Evolutionary conservation across 345 rosid genomes (phyloP), one percentile per base, ranked within the genome.

Genomic region (Eucalyptus tenuipes): DNA sequence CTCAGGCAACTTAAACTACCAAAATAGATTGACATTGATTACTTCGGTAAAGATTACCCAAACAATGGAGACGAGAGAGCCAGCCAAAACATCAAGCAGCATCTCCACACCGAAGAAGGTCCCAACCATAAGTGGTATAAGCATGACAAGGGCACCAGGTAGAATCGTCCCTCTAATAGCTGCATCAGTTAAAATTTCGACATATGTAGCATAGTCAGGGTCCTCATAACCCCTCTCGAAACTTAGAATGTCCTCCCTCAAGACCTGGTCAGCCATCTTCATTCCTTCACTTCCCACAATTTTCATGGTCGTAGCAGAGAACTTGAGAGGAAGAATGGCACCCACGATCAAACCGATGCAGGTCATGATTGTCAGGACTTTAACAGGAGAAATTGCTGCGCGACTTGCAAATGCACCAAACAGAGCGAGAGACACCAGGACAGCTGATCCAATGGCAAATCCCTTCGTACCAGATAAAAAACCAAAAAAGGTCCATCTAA

Each of bases 231-330:
- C 94, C 80, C 90, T 92, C 92, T 90, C 86, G 64, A 92, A 90
- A 12, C 89, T 90, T 37, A 91, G 88, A 68, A 88, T 91, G 66
- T 87, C 86, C 87, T 92, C 91, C 92, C 90, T 89, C 49, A 92
- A 88, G 40, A 90, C 92, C 52, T 89, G 91, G 89, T 90, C 89
- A 87, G 89, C 92, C 92, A 92, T 91, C 86, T 89, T 89, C 44
- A 91, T 18, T 45, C 92, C 94, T 84, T 90, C 90, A 53, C 92
- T 90, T 89, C 92, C 94, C 55, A 92, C 94, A 85, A 91, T 90
- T 88, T 92, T 91, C 92, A 92, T 91, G 31, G 92, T 92, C 92
- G 91, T 92, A 86, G 92, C 91, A 88, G 92, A 91, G 87, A 92
- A 92, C 91, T 91, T 66, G 89, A 89, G 88, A 47, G 92, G 91